Percentiles rank a stretch among this genome's conserved stretches.
These are phyloP conservation scores for Bipolaris sorokiniana DNA, from an alignment of 2,329 filamentous ascomycete genomes.

Conservation along the genomic window DNA sequence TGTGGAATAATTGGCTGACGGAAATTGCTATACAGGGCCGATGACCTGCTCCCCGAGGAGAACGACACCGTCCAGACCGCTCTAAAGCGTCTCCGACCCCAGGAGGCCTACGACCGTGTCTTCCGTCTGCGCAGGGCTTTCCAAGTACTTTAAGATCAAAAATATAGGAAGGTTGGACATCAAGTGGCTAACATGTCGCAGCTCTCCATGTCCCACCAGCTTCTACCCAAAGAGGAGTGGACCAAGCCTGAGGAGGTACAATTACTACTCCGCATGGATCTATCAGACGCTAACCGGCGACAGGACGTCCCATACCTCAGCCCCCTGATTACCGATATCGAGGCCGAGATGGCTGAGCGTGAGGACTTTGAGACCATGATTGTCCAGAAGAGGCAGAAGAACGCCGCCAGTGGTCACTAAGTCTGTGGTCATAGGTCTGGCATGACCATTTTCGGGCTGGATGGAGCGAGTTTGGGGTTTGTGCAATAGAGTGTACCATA, in stretches of 20 bases:
- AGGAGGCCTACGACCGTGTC: constrained; percentile 94
- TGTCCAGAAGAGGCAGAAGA: constrained; percentile 54
- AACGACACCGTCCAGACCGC: constrained; percentile 84
- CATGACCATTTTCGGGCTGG: constrained; percentile 16
- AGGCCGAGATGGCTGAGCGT: constrained; percentile 70
- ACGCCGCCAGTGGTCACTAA: constrained; percentile 33
- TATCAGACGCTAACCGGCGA: constrained; percentile 21
- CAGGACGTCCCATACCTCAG: constrained; percentile 72
- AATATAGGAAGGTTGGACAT: not conserved
- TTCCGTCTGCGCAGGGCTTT: constrained; percentile 96
- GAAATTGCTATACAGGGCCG: constrained; percentile 67
- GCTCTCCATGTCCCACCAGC: constrained; percentile 70
- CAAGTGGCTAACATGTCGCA: constrained; percentile 46
- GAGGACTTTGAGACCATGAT: constrained; percentile 71
- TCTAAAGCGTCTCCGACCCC: constrained; percentile 85
- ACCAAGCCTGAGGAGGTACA: constrained; percentile 71
- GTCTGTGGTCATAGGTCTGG: constrained; percentile 28
- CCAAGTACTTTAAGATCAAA: constrained; percentile 64
- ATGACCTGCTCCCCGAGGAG: constrained; percentile 95
- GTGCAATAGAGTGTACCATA: constrained; percentile 52
- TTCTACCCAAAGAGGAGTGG: constrained; percentile 69
- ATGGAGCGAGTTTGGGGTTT: constrained; percentile 27
- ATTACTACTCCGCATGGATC: not conserved
- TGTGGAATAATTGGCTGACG: constrained; percentile 40
- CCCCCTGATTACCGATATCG: constrained; percentile 71